phyloP scores from a whole-genome alignment of 495 filamentous ascomycete genomes.

The Hypoxylon lenormandii region DNA sequence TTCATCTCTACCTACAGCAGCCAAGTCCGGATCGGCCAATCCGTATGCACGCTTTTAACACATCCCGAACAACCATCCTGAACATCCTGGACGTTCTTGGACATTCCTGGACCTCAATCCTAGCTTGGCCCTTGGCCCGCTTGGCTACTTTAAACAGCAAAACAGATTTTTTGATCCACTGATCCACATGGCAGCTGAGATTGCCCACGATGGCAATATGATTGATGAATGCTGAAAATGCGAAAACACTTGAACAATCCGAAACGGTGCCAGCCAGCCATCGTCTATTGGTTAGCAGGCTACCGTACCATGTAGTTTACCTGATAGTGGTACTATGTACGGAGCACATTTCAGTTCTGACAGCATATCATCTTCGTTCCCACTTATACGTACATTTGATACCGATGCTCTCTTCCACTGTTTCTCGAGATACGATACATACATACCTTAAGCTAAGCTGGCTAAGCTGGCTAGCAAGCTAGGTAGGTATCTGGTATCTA shows the following conservation, averaged over 20 bases:
- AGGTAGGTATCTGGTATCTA: no score
- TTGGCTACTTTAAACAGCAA: constrained; percentile 38
- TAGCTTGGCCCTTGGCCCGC: constrained; percentile 26
- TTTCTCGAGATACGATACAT: no score
- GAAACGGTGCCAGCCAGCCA: no score
- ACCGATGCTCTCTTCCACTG: no score
- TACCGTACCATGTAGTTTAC: no score
- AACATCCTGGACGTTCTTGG: constrained; percentile 26
- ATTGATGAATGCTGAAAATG: constrained; percentile 42
- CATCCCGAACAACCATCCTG: constrained; percentile 18
- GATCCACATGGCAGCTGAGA: constrained; percentile 46
- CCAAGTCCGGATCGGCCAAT: constrained; percentile 42
- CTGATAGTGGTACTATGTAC: no score
- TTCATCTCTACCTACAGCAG: constrained; percentile 41
- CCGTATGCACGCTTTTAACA: constrained; percentile 25
- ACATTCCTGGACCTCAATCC: constrained; percentile 28
- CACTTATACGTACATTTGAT: constrained; percentile 26
- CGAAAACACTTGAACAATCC: no score
- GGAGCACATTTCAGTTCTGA: constrained; percentile 33
- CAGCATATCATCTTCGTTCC: constrained; percentile 27
- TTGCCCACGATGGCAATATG: constrained; percentile 43
- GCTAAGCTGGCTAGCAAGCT: no score
- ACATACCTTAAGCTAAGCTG: constrained; percentile 1
- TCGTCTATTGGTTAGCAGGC: no score
- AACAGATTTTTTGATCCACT: constrained; percentile 40